These are phyloP conservation scores for Mycena maculata DNA, from an alignment of 768 basidiomycete species.

Conservation along the genomic window DNA sequence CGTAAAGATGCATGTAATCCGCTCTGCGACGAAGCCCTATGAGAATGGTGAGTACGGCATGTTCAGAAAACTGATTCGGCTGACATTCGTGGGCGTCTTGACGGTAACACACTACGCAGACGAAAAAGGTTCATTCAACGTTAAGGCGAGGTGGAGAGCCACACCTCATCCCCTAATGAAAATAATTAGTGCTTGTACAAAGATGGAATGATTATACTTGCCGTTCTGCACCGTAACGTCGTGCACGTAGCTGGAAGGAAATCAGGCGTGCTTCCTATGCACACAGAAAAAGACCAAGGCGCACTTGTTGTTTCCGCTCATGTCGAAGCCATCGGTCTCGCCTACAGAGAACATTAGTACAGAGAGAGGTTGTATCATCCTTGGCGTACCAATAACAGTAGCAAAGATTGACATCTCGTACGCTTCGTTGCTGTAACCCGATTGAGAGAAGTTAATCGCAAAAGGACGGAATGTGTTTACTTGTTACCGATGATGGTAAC, in stretches of 20 bases:
- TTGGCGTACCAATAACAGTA: constrained; percentile 28
- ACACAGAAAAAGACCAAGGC: neutral
- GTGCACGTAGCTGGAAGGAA: constrained; percentile 42
- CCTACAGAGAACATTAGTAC: constrained; percentile 10
- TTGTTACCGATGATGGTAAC: constrained; percentile 39
- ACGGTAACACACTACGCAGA: constrained; percentile 44
- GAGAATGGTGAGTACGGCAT: neutral
- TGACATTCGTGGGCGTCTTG: constrained; percentile 42
- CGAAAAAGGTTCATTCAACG: neutral
- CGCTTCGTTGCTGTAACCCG: constrained; percentile 34
- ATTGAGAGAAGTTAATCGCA: neutral
- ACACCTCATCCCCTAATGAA: constrained; percentile 14
- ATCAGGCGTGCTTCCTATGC: neutral
- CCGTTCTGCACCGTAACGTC: constrained; percentile 47
- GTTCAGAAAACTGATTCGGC: neutral
- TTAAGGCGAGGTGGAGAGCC: neutral
- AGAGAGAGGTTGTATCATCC: neutral
- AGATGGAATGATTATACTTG: constrained; percentile 13
- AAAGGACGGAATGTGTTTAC: neutral
- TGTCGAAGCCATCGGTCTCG: constrained; percentile 40
- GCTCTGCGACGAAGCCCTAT: constrained; percentile 34
- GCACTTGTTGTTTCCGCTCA: constrained; percentile 41
- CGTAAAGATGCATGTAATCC: constrained; percentile 33
- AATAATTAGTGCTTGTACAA: neutral
- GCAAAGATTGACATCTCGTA: constrained; percentile 40